A percentile compares a stretch with the other conserved stretches of the same genome.
Conservation (phyloP, 2,329 filamentous ascomycete species). For the Nakataea oryzae region DNA sequence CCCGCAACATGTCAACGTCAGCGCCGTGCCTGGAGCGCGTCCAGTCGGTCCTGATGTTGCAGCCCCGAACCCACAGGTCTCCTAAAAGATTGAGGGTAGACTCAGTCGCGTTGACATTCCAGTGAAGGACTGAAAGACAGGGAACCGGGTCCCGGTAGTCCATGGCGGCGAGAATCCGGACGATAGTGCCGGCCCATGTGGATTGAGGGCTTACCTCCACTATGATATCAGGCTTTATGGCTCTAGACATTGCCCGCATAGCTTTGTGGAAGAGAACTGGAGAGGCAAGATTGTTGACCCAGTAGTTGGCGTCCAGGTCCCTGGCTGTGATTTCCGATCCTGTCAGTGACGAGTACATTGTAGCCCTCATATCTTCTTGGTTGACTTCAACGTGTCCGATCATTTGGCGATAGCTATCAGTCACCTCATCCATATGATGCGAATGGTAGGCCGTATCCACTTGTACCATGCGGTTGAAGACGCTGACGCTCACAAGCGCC, state of each 20-base stretch:
- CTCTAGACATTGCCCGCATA: conserved; percentile 7
- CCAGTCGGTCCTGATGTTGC: conserved; percentile 5
- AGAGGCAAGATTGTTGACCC: conserved; percentile 23
- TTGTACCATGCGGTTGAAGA: conserved; percentile 7
- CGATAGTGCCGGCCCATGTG: conserved; percentile 8
- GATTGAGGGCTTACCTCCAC: conserved; percentile 11
- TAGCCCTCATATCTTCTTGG: not conserved
- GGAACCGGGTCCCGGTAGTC: not conserved
- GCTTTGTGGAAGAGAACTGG: conserved; percentile 22
- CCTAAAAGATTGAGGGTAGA: conserved; percentile 7
- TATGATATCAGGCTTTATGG: conserved; percentile 4
- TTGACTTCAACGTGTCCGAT: conserved; percentile 1
- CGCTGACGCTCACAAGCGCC: conserved; percentile 5
- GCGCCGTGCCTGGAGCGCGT: not conserved
- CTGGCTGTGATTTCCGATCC: conserved; percentile 6
- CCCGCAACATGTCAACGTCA: not conserved
- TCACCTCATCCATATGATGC: conserved; percentile 14
- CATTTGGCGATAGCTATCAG: conserved; percentile 8
- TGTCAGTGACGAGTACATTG: conserved; percentile 13
- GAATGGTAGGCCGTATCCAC: conserved; percentile 19
- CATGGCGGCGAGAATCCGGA: conserved; percentile 2
- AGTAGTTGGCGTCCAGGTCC: conserved; percentile 14
- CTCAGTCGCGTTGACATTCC: conserved; percentile 3
- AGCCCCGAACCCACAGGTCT: conserved; percentile 7
- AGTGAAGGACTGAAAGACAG: conserved; percentile 8